phyloP scores from a whole-genome alignment of 78 protist species.

The Speleostelium caveatum region DNA sequence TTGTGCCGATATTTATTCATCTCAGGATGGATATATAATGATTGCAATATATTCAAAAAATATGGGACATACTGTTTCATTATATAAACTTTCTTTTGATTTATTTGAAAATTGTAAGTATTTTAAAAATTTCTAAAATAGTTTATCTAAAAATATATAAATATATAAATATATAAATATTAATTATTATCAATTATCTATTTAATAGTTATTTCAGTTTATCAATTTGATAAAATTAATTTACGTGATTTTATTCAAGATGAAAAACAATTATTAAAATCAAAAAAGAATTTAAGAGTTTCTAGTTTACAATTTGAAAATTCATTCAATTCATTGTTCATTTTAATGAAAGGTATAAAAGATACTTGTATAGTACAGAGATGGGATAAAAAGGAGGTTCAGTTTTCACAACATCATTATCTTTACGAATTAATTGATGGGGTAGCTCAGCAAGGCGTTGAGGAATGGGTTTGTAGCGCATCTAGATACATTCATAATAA shows the following conservation, averaged over 20 bases:
- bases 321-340: conserved; percentile 29
- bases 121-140: too few relatives aligned
- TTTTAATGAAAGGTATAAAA: conserved; percentile 27
- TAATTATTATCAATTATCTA: too few relatives aligned
- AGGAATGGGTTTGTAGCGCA: conserved; percentile 22
- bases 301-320: conserved; percentile 38
- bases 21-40: conserved; percentile 20
- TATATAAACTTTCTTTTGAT: conserved; percentile 47
- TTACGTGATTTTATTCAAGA: neutral
- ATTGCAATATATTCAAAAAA: conserved; percentile 41
- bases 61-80: conserved; percentile 12
- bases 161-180: too few relatives aligned
- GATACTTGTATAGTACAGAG: conserved; percentile 17
- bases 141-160: too few relatives aligned
- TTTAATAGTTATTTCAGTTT: neutral
- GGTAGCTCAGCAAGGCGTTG: neutral
- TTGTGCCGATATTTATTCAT: conserved; percentile 59
- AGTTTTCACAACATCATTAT: conserved; percentile 25
- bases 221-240: conserved; percentile 11
- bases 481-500: neutral
- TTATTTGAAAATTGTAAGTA: conserved; percentile 32
- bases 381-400: conserved; percentile 14
- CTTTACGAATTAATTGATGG: neutral
- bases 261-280: neutral
- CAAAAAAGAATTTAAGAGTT: conserved; percentile 26